Conservation (phyloP, 1,284 basidiomycete species). For the Sphagnurus paluster region DNA sequence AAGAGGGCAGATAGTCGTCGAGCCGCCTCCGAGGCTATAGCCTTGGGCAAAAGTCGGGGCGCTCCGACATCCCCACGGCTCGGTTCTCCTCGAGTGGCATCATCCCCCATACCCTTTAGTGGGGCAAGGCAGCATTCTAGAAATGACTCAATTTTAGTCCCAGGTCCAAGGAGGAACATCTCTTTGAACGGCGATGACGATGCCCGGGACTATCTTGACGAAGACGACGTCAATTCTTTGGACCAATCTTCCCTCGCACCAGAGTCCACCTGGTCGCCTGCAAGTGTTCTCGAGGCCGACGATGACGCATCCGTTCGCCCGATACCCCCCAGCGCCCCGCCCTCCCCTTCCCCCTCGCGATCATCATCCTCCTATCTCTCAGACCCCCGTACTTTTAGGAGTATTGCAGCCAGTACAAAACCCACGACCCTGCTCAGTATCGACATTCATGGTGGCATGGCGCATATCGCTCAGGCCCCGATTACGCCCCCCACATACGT, state of each 20-base stretch:
- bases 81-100: constrained; percentile 35
- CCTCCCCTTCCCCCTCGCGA: constrained; percentile 79
- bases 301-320: constrained; percentile 89
- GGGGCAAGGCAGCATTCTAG: constrained; percentile 35
- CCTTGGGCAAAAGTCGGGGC: constrained; percentile 29
- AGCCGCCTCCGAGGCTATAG: constrained; percentile 24
- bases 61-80: constrained; percentile 23
- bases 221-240: constrained; percentile 48
- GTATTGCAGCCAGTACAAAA: constrained; percentile 88
- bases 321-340: constrained; percentile 80
- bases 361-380: constrained; percentile 80
- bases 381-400: constrained; percentile 76
- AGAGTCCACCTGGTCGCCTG: constrained; percentile 75
- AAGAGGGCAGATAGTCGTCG: constrained; percentile 42
- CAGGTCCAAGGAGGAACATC: constrained; percentile 54
- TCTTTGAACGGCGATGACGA: constrained; percentile 61
- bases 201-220: constrained; percentile 37
- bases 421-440: constrained; percentile 92
- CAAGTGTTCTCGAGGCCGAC: constrained; percentile 75
- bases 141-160: constrained; percentile 31
- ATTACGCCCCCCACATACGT: constrained; percentile 52
- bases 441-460: constrained; percentile 79
- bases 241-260: constrained; percentile 57
- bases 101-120: constrained; percentile 40
- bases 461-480: constrained; percentile 88